These are phyloP conservation scores for Cladophialophora chaetospira DNA, from an alignment of 2,329 filamentous ascomycete species.

Conservation along the genomic window DNA sequence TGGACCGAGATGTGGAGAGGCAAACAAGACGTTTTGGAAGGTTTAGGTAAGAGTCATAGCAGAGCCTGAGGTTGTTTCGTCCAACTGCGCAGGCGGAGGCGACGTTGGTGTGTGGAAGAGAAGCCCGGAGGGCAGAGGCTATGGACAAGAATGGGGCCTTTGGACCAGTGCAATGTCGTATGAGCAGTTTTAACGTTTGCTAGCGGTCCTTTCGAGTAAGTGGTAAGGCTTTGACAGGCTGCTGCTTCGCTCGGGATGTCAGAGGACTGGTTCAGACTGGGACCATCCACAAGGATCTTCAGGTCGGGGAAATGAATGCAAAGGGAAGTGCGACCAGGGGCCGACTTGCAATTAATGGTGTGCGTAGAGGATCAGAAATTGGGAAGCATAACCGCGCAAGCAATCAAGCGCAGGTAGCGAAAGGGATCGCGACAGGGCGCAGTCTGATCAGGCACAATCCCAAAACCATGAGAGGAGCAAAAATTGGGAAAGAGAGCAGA, in stretches of 20 bases:
- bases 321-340: background rate
- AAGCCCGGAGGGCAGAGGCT: background rate
- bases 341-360: background rate
- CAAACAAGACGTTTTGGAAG: conserved; percentile 7
- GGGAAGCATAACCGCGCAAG: background rate
- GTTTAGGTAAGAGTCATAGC: conserved; percentile 30
- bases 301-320: background rate
- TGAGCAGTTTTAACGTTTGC: conserved; percentile 1
- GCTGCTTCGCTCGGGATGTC: background rate
- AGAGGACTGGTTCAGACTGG: background rate
- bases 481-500: background rate
- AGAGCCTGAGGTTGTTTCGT: background rate
- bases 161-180: conserved; percentile 1
- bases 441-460: conserved; percentile 5
- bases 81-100: conserved; percentile 16
- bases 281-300: background rate
- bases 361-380: conserved; percentile 5
- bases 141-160: background rate
- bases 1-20: conserved; percentile 21
- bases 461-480: too few species aligned
- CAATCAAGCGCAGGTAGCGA: background rate
- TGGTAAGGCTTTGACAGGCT: conserved; percentile 11
- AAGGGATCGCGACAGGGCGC: conserved; percentile 11
- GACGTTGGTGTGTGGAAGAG: conserved; percentile 10
- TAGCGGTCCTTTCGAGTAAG: conserved; percentile 14